Base-by-base conservation (phyloP, 768 basidiomycete genomes). In the Boletus fagicola region DNA sequence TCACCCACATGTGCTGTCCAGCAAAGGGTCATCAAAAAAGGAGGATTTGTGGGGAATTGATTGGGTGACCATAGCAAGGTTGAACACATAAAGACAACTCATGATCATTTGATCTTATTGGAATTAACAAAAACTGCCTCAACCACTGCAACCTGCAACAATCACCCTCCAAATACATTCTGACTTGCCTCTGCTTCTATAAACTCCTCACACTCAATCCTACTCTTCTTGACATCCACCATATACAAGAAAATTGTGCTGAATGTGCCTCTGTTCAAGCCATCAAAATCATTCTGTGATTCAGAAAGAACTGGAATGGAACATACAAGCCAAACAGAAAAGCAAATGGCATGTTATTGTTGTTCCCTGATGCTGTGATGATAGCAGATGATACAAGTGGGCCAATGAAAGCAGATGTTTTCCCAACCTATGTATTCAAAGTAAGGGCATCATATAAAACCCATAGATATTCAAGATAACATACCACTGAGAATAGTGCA, bases 321-420 rank as follows among this genome's bases (percentile, higher is more conserved):
- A 77, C 84, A 54, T 69, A 88, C 85, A 90, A 72, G 9, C 75
- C 81, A 63, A 90, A 87, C 13, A 88, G 74, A 69, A 89, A 90
- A 4, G 84, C 81, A 65, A 90, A 90, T 0, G 87, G 85, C 81
- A 87, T 87, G 67, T 86, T 88, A 63, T 87, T 77, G 62, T 89
- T 89, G 68, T 86, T 81, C 48, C 76, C 76, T 0, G 87, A 80
- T 5, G 80, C 86, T 12, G 83, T 83, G 59, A 89, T 89, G 57
- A 89, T 88, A 2, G 87, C 87, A 51, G 85, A 84, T 2, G 86
- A 88, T 24, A 88, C 85, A 62, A 90, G 79, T 3, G 87, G 87
- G 0, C 88, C 88, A 57, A 89, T 87, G 68, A 89, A 88, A 18
- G 87, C 84, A 39, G 87, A 88, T 8, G 86, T 88, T 70, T 88